These are phyloP conservation scores for Aspergillus mulundensis DNA, from an alignment of 495 filamentous ascomycete species.

Conservation along the genomic window DNA sequence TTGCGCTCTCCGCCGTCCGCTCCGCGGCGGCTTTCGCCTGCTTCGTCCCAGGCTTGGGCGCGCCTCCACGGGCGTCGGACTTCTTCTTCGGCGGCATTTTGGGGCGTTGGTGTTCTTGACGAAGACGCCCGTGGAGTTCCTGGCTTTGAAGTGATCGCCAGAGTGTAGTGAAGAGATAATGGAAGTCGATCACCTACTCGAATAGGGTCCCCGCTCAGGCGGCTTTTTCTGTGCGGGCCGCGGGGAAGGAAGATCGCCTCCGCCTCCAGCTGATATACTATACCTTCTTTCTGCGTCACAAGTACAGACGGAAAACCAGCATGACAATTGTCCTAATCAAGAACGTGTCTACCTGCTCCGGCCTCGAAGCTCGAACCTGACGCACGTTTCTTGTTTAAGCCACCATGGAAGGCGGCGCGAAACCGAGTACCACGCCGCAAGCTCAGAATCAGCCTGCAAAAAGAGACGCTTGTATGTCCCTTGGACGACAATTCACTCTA, in stretches of 20 bases:
- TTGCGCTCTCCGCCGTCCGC: conserved; percentile 22
- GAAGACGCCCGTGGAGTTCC: conserved; percentile 24
- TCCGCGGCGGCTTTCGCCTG: conserved; percentile 43
- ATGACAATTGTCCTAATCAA: not conserved
- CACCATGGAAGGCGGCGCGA: conserved; percentile 1
- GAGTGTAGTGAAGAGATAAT: conserved; percentile 2
- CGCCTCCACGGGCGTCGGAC: conserved; percentile 35
- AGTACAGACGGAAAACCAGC: not conserved
- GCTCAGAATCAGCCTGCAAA: conserved; percentile 26
- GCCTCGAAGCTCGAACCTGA: not conserved
- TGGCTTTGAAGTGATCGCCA: not conserved
- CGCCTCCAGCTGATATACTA: not conserved
- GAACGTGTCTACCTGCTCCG: not conserved
- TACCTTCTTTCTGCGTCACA: not conserved
- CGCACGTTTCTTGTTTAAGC: not conserved
- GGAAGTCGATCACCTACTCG: conserved; percentile 12
- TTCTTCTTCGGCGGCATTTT: conserved; percentile 44
- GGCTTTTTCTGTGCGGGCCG: not conserved
- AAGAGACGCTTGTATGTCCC: conserved; percentile 39
- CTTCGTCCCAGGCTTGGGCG: conserved; percentile 43
- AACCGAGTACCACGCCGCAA: not conserved
- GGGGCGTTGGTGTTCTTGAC: conserved; percentile 1
- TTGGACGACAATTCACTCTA: not conserved
- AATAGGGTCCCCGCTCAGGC: conserved; percentile 34
- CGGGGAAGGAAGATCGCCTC: not conserved